A percentile compares a stretch with the other conserved stretches of the same genome.
Evolutionary conservation across 345 rosid species (phyloP).

Genomic region (Populus simonii): DNA sequence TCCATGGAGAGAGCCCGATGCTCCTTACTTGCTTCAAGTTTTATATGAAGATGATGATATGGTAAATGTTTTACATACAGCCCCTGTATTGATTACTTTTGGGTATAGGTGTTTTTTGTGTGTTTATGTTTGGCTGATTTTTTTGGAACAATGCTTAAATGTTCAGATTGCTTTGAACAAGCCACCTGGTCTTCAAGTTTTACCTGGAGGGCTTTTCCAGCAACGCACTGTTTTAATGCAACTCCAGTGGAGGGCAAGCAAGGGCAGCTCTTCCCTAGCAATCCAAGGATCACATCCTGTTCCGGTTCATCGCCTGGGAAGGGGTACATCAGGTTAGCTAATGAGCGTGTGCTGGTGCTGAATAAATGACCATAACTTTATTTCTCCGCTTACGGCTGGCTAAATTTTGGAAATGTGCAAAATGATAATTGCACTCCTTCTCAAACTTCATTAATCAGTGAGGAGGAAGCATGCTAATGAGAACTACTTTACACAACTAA

Average conservation of each 20-base stretch:
- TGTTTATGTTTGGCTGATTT: constrained; percentile 7
- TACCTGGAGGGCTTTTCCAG: constrained; percentile 94
- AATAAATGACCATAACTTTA: neutral
- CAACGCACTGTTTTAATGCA: constrained; percentile 79
- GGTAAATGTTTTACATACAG: constrained; percentile 33
- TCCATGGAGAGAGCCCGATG: constrained; percentile 89
- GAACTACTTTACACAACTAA: neutral
- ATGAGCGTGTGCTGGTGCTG: neutral
- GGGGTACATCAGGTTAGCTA: constrained; percentile 83
- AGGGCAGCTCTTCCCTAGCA: constrained; percentile 27
- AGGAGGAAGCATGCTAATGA: neutral
- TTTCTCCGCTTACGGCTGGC: neutral
- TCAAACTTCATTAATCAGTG: neutral
- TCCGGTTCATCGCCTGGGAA: constrained; percentile 88
- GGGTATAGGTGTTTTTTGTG: neutral
- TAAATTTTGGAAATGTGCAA: neutral
- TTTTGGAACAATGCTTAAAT: constrained; percentile 14
- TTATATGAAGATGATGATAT: constrained; percentile 69
- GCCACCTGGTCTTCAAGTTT: constrained; percentile 90
- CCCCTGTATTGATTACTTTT: too few species aligned
- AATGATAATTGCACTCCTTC: neutral
- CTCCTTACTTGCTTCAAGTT: constrained; percentile 49
- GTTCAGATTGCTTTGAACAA: constrained; percentile 78
- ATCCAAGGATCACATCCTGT: constrained; percentile 51
- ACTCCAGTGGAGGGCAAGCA: constrained; percentile 59